Conservation (phyloP, 768 basidiomycete genomes). For the Phylloporus arenicola region DNA sequence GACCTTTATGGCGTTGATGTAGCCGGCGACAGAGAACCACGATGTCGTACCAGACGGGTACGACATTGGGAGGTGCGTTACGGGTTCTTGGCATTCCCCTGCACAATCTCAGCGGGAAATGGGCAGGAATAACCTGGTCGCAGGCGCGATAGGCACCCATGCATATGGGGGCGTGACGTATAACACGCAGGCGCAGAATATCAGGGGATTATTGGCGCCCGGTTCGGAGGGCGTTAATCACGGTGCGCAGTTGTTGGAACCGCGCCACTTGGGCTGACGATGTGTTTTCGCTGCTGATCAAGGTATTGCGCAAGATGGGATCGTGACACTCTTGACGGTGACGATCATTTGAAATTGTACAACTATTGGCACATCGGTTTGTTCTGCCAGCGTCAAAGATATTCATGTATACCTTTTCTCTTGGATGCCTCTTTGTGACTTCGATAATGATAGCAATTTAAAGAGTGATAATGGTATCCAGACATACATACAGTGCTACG, state of each 20-base stretch:
- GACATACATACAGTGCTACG: conserved; percentile 9
- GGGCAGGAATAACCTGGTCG: conserved; percentile 36
- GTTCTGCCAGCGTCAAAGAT: neutral
- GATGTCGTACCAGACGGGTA: conserved; percentile 45
- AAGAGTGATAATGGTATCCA: conserved; percentile 10
- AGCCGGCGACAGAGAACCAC: conserved; percentile 34
- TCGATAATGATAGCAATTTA: neutral
- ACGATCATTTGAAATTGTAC: conserved; percentile 30
- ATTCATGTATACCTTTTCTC: neutral
- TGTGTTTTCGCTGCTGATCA: neutral
- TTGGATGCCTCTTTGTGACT: neutral
- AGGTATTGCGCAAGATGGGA: conserved; percentile 60
- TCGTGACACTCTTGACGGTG: conserved; percentile 51
- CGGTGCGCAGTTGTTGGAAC: conserved; percentile 25
- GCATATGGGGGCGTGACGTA: conserved; percentile 44
- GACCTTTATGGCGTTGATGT: neutral
- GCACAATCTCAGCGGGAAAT: neutral
- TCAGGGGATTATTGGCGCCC: conserved; percentile 50
- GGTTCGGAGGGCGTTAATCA: conserved; percentile 52
- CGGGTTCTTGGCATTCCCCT: neutral
- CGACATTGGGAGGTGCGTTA: conserved; percentile 39
- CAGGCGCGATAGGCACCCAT: conserved; percentile 34
- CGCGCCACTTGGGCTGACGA: neutral
- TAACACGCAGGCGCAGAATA: conserved; percentile 37
- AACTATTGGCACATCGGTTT: neutral